Percentiles rank a stretch among this genome's conserved stretches.
These are phyloP conservation scores for Gaultheria prostrata DNA, from an alignment of 148 eudicot genomes.

Conservation along the genomic window DNA sequence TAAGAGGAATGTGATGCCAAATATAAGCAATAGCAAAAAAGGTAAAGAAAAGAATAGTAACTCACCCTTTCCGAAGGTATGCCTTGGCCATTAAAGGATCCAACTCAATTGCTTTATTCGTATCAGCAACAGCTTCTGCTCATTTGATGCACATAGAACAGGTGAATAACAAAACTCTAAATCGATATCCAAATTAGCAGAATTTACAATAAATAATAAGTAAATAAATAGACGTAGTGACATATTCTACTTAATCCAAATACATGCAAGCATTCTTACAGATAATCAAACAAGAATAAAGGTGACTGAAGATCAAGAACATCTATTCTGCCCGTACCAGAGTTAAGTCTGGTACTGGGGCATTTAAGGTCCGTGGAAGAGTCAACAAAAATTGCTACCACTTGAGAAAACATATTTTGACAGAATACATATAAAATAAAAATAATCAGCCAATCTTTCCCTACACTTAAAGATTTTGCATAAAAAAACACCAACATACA, in stretches of 20 bases:
- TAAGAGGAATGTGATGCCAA: background rate
- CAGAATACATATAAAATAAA: background rate
- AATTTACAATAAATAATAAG: background rate
- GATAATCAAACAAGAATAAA: background rate
- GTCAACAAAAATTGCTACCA: background rate
- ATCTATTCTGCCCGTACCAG: background rate
- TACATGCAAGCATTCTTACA: background rate
- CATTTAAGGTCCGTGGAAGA: background rate
- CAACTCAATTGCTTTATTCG: conserved; percentile 78
- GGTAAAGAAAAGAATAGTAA: background rate
- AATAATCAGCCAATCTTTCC: too few species aligned
- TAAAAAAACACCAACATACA: background rate
- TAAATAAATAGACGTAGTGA: background rate
- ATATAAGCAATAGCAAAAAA: background rate
- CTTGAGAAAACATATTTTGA: background rate
- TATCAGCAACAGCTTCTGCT: conserved; percentile 95
- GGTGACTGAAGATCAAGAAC: background rate
- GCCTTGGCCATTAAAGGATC: conserved; percentile 81
- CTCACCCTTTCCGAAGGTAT: conserved; percentile 85
- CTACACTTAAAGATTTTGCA: background rate
- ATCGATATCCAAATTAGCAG: background rate
- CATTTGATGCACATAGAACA: conserved; percentile 13
- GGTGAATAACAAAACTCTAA: background rate
- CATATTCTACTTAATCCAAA: background rate
- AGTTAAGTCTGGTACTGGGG: background rate